These are phyloP conservation scores for Verbascum thapsus DNA, from an alignment of 257 asterid species.

Conservation along the genomic window DNA sequence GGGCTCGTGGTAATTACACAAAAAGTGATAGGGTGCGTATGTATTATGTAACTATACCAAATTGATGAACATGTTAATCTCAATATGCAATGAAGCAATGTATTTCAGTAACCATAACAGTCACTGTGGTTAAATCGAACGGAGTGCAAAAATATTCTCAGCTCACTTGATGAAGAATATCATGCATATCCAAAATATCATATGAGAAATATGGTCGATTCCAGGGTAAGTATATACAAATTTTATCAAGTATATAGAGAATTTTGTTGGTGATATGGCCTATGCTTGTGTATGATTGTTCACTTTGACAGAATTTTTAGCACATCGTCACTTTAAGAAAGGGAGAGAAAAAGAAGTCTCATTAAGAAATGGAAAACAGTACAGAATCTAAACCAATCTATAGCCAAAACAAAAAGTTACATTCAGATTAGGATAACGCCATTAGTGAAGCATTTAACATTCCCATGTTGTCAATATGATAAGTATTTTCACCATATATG, in stretches of 20 bases:
- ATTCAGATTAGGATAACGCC: not conserved
- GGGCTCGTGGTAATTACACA: no score
- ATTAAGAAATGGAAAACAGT: not conserved
- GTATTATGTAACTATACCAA: no score
- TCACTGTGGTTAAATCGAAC: not conserved
- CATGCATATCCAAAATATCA: no score
- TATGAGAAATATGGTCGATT: constrained; percentile 36
- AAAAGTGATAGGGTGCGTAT: no score
- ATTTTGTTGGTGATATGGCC: no score
- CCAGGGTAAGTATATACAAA: no score
- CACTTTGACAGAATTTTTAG: not conserved
- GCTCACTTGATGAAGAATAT: no score
- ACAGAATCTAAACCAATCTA: not conserved
- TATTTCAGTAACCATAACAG: not conserved
- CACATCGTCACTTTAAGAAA: no score
- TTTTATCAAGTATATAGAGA: not conserved
- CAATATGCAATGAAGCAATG: not conserved
- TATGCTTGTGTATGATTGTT: no score
- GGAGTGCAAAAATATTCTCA: no score
- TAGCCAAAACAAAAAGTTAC: not conserved
- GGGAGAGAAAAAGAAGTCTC: not conserved
- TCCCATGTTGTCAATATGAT: not conserved
- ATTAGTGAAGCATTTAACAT: not conserved
- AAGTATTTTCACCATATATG: not conserved
- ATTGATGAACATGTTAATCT: constrained; percentile 14